Evolutionary conservation across 768 basidiomycete genomes (phyloP).

Genomic region (Macrolepiota albuminosa): DNA sequence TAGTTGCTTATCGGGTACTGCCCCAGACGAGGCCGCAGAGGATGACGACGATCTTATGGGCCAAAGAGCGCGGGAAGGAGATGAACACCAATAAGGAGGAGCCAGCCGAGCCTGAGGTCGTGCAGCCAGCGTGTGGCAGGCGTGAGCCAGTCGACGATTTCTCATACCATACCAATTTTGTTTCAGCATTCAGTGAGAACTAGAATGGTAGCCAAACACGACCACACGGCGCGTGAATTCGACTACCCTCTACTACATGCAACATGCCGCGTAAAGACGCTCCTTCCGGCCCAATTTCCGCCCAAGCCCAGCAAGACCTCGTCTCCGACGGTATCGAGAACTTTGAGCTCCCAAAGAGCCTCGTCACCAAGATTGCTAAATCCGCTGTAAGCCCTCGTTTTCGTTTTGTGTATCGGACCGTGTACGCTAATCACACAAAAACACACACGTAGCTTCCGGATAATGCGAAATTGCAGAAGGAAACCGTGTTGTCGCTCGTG

Average conservation of each 20-base stretch:
- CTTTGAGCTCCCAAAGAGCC: constrained; percentile 80
- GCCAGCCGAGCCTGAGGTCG: no score
- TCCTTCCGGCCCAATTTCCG: constrained; percentile 49
- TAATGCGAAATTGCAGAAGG: constrained; percentile 84
- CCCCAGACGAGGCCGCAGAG: no score
- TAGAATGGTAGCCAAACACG: not conserved
- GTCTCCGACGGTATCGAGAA: constrained; percentile 85
- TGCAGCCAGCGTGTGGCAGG: no score
- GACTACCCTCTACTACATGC: not conserved
- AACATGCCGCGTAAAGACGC: constrained; percentile 71
- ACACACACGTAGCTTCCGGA: constrained; percentile 39
- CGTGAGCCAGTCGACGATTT: no score
- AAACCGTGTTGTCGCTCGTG: constrained; percentile 76
- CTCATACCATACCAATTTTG: no score
- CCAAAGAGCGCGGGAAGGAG: no score
- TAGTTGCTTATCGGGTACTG: no score
- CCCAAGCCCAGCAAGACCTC: constrained; percentile 75
- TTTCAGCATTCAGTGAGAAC: no score
- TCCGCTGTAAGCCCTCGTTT: constrained; percentile 46
- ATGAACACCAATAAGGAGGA: no score
- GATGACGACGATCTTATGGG: no score
- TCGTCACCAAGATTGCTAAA: constrained; percentile 83
- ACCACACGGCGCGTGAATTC: not conserved
- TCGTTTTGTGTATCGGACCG: no score
- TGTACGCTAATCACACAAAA: no score